These are phyloP conservation scores for Chlamydomonas sp. DNA, from an alignment of 139 green algal species.

Conservation along the genomic window DNA sequence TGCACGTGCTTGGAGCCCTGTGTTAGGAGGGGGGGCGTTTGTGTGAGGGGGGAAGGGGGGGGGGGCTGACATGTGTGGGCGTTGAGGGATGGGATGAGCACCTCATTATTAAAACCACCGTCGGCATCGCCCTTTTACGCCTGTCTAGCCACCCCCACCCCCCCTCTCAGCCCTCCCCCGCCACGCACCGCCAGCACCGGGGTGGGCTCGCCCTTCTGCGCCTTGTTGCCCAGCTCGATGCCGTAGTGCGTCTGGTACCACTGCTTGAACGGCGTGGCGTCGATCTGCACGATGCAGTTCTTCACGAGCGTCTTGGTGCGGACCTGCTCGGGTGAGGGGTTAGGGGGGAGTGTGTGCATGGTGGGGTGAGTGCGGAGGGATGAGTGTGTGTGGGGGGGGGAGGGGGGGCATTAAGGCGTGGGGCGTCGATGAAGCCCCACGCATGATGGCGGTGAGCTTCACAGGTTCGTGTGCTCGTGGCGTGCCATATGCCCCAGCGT, in stretches of 20 bases:
- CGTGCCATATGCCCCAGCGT: no score
- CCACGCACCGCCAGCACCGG: no score
- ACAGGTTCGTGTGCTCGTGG: no score
- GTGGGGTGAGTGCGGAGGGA: not conserved
- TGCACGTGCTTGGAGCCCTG: conserved; percentile 79
- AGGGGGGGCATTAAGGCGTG: no score
- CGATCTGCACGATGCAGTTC: conserved; percentile 89
- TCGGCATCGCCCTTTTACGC: no score
- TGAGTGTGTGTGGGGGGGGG: no score
- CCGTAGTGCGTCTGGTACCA: conserved; percentile 96
- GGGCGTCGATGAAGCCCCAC: no score
- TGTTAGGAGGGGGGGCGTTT: not conserved
- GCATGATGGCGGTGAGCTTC: no score
- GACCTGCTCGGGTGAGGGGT: conserved; percentile 33
- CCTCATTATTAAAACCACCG: no score
- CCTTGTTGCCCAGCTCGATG: conserved; percentile 86
- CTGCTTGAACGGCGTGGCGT: conserved; percentile 93
- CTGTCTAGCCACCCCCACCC: no score
- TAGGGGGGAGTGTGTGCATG: conserved; percentile 1
- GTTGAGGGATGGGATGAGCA: not conserved
- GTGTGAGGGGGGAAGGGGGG: not conserved
- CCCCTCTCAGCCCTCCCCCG: no score
- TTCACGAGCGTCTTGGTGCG: conserved; percentile 99
- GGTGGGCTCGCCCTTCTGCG: conserved; percentile 25
- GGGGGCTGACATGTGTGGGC: not conserved